These are phyloP conservation scores for Nymphaea colorata DNA, from an alignment of 164 flowering plant species.

Conservation along the genomic window DNA sequence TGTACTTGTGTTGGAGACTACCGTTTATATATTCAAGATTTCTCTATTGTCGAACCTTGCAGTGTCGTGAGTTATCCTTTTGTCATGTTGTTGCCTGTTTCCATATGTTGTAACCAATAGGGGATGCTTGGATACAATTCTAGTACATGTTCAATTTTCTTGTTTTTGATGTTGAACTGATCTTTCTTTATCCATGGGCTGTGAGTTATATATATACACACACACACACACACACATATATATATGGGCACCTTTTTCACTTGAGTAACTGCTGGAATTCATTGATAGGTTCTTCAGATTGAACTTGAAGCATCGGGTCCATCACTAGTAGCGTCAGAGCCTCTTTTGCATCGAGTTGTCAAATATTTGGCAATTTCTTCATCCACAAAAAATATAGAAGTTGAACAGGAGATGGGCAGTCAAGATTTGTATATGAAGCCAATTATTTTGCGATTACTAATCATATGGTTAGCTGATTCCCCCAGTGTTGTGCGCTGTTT, in stretches of 20 bases:
- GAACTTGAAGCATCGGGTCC: conserved; percentile 56
- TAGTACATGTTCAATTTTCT: no score
- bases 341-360: conserved; percentile 71
- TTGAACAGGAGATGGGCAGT: conserved; percentile 13
- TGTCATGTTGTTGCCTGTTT: no score
- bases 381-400: conserved; percentile 47
- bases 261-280: neutral
- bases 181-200: no score
- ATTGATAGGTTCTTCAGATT: conserved; percentile 46
- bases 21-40: no score
- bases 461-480: conserved; percentile 76
- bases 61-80: no score
- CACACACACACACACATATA: no score
- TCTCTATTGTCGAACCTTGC: no score
- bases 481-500: conserved; percentile 77
- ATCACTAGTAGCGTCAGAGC: conserved; percentile 63
- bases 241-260: neutral
- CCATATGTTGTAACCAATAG: no score
- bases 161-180: no score
- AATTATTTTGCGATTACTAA: conserved; percentile 59
- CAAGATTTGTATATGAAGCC: conserved; percentile 43
- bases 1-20: no score
- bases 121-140: no score
- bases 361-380: conserved; percentile 78
- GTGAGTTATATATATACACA: no score